Evolutionary conservation across 2,329 filamentous ascomycete genomes (phyloP).

Genomic region (Balansia obtecta): DNA sequence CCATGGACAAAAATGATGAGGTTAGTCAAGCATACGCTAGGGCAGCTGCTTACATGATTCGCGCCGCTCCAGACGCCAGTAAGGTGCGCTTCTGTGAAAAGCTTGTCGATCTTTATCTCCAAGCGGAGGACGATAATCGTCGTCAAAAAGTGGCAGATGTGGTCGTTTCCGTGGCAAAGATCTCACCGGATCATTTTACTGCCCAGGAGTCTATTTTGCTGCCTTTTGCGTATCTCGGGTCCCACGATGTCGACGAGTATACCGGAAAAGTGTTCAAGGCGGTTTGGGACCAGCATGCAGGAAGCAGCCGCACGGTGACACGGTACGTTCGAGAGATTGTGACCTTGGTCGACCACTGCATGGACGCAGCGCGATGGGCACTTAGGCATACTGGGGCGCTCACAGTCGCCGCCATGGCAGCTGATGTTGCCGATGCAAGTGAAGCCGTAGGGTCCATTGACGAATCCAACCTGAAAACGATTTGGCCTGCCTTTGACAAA

Average conservation of each 20-base stretch:
- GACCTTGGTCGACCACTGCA: slow-evolving; percentile 48
- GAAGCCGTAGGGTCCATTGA: slow-evolving; percentile 47
- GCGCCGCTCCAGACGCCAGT: slow-evolving; percentile 36
- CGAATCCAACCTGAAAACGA: slow-evolving; percentile 41
- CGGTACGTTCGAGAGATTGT: slow-evolving; percentile 80
- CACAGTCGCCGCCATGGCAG: slow-evolving; percentile 61
- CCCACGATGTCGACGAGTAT: slow-evolving; percentile 73
- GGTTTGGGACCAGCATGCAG: slow-evolving; percentile 85
- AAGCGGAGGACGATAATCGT: slow-evolving; percentile 62
- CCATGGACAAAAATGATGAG: slow-evolving; percentile 86
- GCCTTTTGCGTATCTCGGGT: slow-evolving; percentile 78
- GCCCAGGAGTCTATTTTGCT: slow-evolving; percentile 62
- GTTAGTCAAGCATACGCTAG: slow-evolving; percentile 82
- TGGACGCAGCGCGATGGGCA: slow-evolving; percentile 77
- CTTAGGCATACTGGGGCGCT: slow-evolving; percentile 82
- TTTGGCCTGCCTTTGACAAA: slow-evolving; percentile 80
- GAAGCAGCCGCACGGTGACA: slow-evolving; percentile 67
- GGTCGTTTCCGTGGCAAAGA: slow-evolving; percentile 70
- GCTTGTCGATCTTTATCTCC: slow-evolving; percentile 63
- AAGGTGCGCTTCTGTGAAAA: slow-evolving; percentile 38
- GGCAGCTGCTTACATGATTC: slow-evolving; percentile 74
- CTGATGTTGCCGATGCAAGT: slow-evolving; percentile 48
- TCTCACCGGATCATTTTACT: slow-evolving; percentile 80
- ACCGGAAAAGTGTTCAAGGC: slow-evolving; percentile 69
- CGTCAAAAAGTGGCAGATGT: slow-evolving; percentile 72